These are phyloP conservation scores for Entamoeba invadens DNA, from an alignment of 208 protist genomes.

Conservation along the genomic window DNA sequence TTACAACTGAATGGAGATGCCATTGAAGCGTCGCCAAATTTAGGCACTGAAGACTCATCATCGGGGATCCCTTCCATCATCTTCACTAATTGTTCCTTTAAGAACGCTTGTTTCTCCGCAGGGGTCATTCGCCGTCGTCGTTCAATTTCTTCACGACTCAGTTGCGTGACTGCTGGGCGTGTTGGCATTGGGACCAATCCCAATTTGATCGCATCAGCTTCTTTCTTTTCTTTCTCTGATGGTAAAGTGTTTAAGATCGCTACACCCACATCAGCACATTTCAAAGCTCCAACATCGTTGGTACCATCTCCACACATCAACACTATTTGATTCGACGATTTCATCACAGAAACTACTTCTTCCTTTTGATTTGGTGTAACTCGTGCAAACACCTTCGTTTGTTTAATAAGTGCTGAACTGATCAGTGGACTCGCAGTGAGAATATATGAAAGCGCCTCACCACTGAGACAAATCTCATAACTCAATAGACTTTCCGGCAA, in stretches of 20 bases:
- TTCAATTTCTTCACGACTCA: background rate
- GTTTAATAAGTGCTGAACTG: background rate
- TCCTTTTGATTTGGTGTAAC: constrained; percentile 27
- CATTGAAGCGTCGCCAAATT: constrained; percentile 55
- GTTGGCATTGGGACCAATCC: background rate
- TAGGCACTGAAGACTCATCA: background rate
- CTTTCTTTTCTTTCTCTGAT: background rate
- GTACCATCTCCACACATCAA: constrained; percentile 77
- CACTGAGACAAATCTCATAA: background rate
- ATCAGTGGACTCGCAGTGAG: background rate
- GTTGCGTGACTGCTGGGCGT: too few species aligned
- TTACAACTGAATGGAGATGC: constrained; percentile 65
- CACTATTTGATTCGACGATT: constrained; percentile 56
- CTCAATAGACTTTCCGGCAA: background rate
- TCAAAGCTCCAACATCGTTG: constrained; percentile 94
- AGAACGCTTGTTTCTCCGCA: background rate
- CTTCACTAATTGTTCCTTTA: background rate
- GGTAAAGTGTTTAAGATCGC: constrained; percentile 55
- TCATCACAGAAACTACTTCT: constrained; percentile 52
- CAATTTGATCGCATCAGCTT: background rate
- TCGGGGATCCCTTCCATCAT: background rate
- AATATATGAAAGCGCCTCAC: background rate
- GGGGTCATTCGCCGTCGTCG: background rate
- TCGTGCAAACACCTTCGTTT: constrained; percentile 24
- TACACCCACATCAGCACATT: constrained; percentile 88